Base-by-base conservation (phyloP, 208 protist genomes). In the Leishmania gerbilli region DNA sequence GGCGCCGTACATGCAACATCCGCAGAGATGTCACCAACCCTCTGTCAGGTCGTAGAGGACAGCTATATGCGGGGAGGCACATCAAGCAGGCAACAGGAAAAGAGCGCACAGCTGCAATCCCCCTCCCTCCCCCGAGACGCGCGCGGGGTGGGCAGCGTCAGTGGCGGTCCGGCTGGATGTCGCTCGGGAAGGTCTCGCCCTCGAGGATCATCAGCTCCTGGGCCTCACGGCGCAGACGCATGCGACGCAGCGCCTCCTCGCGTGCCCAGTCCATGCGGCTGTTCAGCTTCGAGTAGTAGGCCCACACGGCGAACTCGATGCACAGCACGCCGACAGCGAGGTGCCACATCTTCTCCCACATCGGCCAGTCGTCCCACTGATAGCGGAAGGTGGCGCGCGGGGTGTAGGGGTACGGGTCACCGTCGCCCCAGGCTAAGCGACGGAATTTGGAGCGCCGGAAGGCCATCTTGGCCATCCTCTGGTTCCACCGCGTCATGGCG, bases 401-500 rank as follows among this genome's bases (percentile, higher is more conserved):
- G 1, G 94, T 97, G 83, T 97, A 97, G 31, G 94, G 94, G 74
- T 97, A 97, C 65, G 94, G 94, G 77, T 97, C 94, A 74, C 94
- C 94, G 74, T 97, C 94, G 17, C 94, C 94, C 92, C 94, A 97
- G 9, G 94, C 94, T 76, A 97, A 77, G 77, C 94, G 94, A 74
- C 94, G 92, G 78, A 97, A 97, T 84, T 95, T 95, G 60, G 92
- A 95, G 34, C 92, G 91, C 17, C 92, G 91, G 77, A 97, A 97
- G 79, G 94, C 94, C 92, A 95, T 96, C 79, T 94, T 95, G 87
- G 94, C 92, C 94, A 97, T 97, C 79, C 94, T 95, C 78, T 97
- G 91, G 55, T 97, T 97, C 92, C 94, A 97, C 17, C 91, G 86
- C 21, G 89, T 83, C 92, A 95, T 97, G 56, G 17, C 56, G 5